Percentiles rank a stretch among this genome's conserved stretches.
phyloP scores from a whole-genome alignment of 352 stramenopile genomes.

The Pythium aquatile region DNA sequence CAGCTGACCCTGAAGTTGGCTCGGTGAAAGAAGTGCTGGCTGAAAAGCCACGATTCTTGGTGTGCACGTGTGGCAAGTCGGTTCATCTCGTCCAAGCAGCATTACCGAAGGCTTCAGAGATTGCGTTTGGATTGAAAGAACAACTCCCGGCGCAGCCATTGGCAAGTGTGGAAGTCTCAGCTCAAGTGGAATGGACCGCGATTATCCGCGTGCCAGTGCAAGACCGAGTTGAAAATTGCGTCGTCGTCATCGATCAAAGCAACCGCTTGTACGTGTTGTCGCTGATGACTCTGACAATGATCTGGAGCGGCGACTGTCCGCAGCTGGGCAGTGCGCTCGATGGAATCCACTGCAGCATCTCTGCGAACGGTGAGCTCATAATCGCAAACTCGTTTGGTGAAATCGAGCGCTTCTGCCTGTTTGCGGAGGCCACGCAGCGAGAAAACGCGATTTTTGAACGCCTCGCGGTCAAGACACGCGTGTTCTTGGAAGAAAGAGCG shows the following conservation, averaged over 20 bases:
- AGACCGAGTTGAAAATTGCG: slow-evolving; percentile 55
- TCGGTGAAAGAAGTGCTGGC: slow-evolving; percentile 30
- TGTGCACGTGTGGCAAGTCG: slow-evolving; percentile 56
- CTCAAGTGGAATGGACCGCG: slow-evolving; percentile 40
- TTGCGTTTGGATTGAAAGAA: slow-evolving; percentile 50
- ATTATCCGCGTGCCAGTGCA: slow-evolving; percentile 57
- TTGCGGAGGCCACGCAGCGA: slow-evolving; percentile 46
- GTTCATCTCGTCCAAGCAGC: slow-evolving; percentile 52
- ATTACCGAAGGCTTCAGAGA: slow-evolving; percentile 56
- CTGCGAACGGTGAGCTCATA: slow-evolving; percentile 54
- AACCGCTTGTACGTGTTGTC: slow-evolving; percentile 65
- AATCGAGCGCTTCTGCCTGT: slow-evolving; percentile 61
- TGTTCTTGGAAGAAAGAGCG: slow-evolving; percentile 39
- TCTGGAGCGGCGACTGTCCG: slow-evolving; percentile 49
- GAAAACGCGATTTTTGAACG: slow-evolving; percentile 63
- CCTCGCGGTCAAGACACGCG: slow-evolving; percentile 44
- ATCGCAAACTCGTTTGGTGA: slow-evolving; percentile 64
- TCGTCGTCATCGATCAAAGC: slow-evolving; percentile 69
- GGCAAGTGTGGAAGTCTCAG: slow-evolving; percentile 48
- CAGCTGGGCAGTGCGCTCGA: slow-evolving; percentile 38
- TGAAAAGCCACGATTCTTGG: slow-evolving; percentile 46
- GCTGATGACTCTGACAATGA: slow-evolving; percentile 46
- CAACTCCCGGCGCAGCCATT: slow-evolving; percentile 41
- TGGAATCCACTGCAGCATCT: slow-evolving; percentile 41
- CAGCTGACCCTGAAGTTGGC: slow-evolving; percentile 20